Base-by-base conservation (phyloP, 495 filamentous ascomycete species). In the Clohesyomyces aquaticus region DNA sequence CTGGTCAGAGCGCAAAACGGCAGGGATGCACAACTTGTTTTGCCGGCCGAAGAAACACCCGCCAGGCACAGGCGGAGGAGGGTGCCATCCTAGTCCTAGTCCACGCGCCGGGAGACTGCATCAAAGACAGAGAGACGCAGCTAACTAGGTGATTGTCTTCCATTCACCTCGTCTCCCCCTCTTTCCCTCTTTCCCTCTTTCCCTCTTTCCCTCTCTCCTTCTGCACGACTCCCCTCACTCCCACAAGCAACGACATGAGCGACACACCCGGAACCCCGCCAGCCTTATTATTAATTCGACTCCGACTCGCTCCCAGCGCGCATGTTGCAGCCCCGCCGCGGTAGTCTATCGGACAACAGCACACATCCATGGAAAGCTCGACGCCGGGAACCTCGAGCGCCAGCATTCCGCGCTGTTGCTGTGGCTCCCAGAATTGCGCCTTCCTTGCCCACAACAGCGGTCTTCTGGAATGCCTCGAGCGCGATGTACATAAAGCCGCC, bases 401-500 rank as follows among this genome's bases (percentile, higher is more conserved):
- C 50, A 68, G 61, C 66, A 69, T 71, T 71, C 71, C 67, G 2
- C 73, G 61, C 41, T 98, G 93, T 77, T 98, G 93, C 76, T 98
- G 93, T 78, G 93, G 91, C 42, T 85, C 83, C 43, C 73, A 80
- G 46, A 87, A 91, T 63, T 98, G 93, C 72, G 85, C 87, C 54
- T 91, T 87, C 72, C 81, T 96, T 93, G 92, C 73, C 83, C 87
- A 64, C 90, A 88, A 73, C 81, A 93, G 57, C 85, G 83, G 74
- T 85, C 91, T 42, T 69, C 80, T 96, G 21, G 83, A 88, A 69
- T 87, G 86, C 54, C 78, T 97, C 63, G 93, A 98, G 76, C 87
- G 86, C 66, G 90, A 97, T 77, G 88, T 96, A 14, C 83, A 84
- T 59, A 89, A 84, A 25, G 93, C 93, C 12, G 93, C 91, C 32